Conservation (phyloP, 169 alveolate species). For the Eimeria acervulina region DNA sequence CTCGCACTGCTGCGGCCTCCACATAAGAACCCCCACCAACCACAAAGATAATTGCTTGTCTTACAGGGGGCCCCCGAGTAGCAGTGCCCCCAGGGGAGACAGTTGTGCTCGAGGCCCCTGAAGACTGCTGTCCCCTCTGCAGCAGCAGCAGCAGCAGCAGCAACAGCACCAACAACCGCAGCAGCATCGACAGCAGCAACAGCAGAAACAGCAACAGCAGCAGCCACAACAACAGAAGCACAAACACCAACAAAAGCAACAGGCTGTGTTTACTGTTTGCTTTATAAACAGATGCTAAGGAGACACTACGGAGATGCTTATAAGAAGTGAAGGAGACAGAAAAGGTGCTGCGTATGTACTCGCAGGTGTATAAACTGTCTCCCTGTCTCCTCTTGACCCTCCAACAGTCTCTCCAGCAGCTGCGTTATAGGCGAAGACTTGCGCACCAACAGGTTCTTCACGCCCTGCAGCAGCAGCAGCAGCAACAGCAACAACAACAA, state of each 20-base stretch:
- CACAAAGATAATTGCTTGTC: constrained; percentile 85
- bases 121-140: constrained; percentile 60
- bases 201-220: too few species aligned
- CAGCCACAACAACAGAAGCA: too few species aligned
- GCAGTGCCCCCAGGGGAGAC: constrained; percentile 7
- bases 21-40: constrained; percentile 88
- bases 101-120: constrained; percentile 4
- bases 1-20: constrained; percentile 86
- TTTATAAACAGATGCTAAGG: too few species aligned
- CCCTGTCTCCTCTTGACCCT: constrained; percentile 37
- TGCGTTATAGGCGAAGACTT: constrained; percentile 24
- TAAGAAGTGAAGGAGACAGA: neutral
- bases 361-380: neutral
- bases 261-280: too few species aligned
- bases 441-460: constrained; percentile 48
- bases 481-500: constrained; percentile 19
- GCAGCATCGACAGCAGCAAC: neutral
- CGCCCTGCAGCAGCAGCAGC: constrained; percentile 42
- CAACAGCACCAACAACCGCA: constrained; percentile 6
- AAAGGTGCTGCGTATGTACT: neutral
- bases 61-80: constrained; percentile 74
- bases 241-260: too few species aligned
- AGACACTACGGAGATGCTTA: neutral
- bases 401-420: constrained; percentile 32
- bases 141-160: constrained; percentile 42